phyloP scores from a whole-genome alignment of 2,329 filamentous ascomycete genomes.

The Botrytis aclada region DNA sequence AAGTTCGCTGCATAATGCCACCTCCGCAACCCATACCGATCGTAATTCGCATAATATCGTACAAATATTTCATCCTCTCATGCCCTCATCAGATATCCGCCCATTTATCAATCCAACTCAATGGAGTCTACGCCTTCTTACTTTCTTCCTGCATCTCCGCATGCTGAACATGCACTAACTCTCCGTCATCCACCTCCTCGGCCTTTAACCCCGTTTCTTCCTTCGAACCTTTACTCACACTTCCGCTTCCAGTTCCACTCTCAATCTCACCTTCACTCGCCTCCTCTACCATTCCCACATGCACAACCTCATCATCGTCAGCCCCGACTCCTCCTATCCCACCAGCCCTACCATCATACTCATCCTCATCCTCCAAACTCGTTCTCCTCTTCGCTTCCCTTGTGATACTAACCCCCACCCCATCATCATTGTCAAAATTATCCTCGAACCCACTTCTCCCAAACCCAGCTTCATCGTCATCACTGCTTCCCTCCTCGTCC shows the following conservation, averaged over 20 bases:
- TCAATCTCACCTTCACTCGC: neutral
- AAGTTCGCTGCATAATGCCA: neutral
- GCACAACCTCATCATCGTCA: conserved; percentile 27
- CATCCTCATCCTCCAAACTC: conserved; percentile 38
- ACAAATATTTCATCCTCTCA: neutral
- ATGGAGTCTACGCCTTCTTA: conserved; percentile 14
- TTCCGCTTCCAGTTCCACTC: neutral
- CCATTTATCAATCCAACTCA: neutral
- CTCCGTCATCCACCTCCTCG: conserved; percentile 23
- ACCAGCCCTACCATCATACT: conserved; percentile 34
- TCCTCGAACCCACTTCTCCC: conserved; percentile 14
- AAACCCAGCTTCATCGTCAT: conserved; percentile 25
- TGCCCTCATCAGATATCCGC: neutral
- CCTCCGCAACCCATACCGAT: neutral
- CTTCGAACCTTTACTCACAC: neutral
- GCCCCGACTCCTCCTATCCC: conserved; percentile 27
- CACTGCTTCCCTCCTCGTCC: conserved; percentile 31
- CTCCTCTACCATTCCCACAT: conserved; percentile 23
- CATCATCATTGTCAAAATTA: conserved; percentile 16
- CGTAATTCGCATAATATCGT: neutral
- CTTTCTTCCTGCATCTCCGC: conserved; percentile 29
- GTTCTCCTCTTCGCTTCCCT: conserved; percentile 38
- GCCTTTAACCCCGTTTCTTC: neutral
- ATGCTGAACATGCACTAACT: conserved; percentile 32
- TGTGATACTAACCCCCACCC: conserved; percentile 28